Percentiles rank a stretch among this genome's conserved stretches.
Evolutionary conservation across 352 stramenopile genomes (phyloP).

Genomic region (Pythium oligandrum): DNA sequence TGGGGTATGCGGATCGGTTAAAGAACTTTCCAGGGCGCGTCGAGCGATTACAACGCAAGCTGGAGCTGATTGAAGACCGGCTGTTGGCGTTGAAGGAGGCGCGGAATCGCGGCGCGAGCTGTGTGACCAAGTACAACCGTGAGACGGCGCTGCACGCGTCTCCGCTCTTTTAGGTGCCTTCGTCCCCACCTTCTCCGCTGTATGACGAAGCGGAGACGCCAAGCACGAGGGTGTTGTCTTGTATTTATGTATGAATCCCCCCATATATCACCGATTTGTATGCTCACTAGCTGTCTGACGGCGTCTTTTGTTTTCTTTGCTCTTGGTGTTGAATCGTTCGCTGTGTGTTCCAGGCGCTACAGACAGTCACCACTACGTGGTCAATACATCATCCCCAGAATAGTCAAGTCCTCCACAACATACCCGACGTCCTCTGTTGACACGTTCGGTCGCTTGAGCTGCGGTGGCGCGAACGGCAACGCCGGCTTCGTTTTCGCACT

Average conservation of each 20-base stretch:
- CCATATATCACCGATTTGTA: constrained; percentile 1
- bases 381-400: background rate
- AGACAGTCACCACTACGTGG: background rate
- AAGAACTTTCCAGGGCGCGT: constrained; percentile 62
- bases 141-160: constrained; percentile 21
- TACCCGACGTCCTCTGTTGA: constrained; percentile 28
- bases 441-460: constrained; percentile 61
- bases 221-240: no score
- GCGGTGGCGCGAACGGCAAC: constrained; percentile 39
- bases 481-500: constrained; percentile 15
- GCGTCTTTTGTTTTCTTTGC: background rate
- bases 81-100: constrained; percentile 60
- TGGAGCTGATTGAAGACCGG: constrained; percentile 61
- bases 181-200: no score
- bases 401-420: background rate
- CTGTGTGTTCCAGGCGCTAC: constrained; percentile 9
- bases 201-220: no score
- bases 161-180: constrained; percentile 38
- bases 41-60: constrained; percentile 58
- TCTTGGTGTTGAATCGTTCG: constrained; percentile 2
- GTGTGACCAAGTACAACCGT: constrained; percentile 22
- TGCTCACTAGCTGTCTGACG: constrained; percentile 4
- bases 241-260: background rate
- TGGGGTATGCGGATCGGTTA: constrained; percentile 69
- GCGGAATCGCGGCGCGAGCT: constrained; percentile 24